Evolutionary conservation across 352 stramenopile genomes (phyloP).

Genomic region (Labyrinthula sp.): DNA sequence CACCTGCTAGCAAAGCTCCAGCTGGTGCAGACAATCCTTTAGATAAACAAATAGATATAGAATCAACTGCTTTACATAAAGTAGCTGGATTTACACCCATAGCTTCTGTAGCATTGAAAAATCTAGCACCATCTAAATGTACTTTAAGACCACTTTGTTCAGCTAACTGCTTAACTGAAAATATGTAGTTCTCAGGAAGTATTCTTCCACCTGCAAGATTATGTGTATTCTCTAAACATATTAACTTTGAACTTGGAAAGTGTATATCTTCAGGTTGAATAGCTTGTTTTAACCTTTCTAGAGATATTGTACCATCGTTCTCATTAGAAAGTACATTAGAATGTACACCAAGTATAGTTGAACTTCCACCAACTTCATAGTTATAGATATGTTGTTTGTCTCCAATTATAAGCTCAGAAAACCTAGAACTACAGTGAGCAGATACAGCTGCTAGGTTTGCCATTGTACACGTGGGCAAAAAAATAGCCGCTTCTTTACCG

Average conservation of each 20-base stretch:
- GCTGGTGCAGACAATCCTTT: conserved; percentile 81
- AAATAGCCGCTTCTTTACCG: conserved; percentile 76
- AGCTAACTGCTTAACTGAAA: conserved; percentile 47
- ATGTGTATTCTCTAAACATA: conserved; percentile 91
- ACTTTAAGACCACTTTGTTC: conserved; percentile 53
- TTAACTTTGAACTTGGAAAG: conserved; percentile 54
- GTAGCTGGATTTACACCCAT: conserved; percentile 44
- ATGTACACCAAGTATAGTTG: conserved; percentile 51
- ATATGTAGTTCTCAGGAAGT: conserved; percentile 56
- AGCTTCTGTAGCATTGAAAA: conserved; percentile 78
- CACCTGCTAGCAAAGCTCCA: conserved; percentile 71
- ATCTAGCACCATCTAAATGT: conserved; percentile 78
- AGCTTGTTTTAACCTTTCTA: conserved; percentile 52
- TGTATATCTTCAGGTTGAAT: conserved; percentile 51
- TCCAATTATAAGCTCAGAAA: conserved; percentile 77
- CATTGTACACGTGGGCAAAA: conserved; percentile 90
- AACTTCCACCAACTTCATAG: conserved; percentile 72
- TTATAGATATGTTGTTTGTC: conserved; percentile 80
- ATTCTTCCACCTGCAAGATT: conserved; percentile 78
- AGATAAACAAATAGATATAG: conserved; percentile 76
- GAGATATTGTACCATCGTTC: conserved; percentile 51
- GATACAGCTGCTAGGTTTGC: conserved; percentile 81
- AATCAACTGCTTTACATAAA: conserved; percentile 58
- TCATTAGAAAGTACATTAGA: conserved; percentile 57
- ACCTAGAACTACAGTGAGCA: conserved; percentile 61